Base-by-base conservation (phyloP, 306 rosid genomes). In the Sicyos edulis region DNA sequence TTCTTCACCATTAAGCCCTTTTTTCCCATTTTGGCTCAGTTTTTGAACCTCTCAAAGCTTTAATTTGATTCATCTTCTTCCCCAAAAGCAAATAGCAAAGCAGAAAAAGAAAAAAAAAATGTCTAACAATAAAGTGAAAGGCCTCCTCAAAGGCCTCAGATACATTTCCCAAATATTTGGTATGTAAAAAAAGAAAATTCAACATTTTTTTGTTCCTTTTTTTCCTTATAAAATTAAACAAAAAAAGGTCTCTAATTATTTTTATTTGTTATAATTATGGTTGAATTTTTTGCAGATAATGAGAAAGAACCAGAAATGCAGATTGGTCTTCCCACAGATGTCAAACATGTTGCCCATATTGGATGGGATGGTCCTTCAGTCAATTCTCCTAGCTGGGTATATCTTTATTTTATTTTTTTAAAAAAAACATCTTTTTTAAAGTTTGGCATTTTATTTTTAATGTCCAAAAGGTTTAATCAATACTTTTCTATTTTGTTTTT, bases 121-220 rank as follows among this genome's bases (percentile, higher is more conserved):
- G 95, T 75, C 95, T 29, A 80, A 70, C 77, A 82, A 79, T 51
- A 93, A 95, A 86, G 82, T 95, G 96, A 95, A 95, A 85, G 92
- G 99, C 66, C 84, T 95, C 66, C 79, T 95, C 4, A 95, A 86
- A 77, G 97, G 99, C 55, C 79, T 95, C 2, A 86, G 96, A 86
- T 87, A 89, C 79, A 91, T 91, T 61, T 89, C 96, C 80, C 96
- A 95, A 50, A 87, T 95, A 52, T 95, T 91, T 85, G 99, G 99
- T 90, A 78, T 1, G 89, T 15, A 7, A 42, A 42, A 42, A 6
- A 19, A 20, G 12, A 51, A 8, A 22, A 3, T 7, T 0, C 7
- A 37, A 37, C 1, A 20, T 16, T 49, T 56, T 29, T 8, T 32
- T 32, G 12, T 7, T 57, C 10, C 11, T 44, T 1, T 13, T n/a